A percentile compares a stretch with the other conserved stretches of the same genome.
phyloP scores from a whole-genome alignment of 306 rosid genomes.

The Cucurbita maxima region DNA sequence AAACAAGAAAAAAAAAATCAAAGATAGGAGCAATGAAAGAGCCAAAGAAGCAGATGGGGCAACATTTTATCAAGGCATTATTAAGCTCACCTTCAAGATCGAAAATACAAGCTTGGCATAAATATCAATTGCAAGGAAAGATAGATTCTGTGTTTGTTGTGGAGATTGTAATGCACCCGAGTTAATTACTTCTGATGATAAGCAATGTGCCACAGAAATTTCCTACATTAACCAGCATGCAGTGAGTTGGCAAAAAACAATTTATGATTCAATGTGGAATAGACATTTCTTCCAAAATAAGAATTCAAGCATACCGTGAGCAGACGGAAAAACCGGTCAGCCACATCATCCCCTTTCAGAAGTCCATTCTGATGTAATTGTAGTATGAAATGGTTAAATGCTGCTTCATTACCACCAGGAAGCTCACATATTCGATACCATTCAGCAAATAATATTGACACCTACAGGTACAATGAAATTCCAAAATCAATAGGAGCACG shows the following conservation, averaged over 20 bases:
- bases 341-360: constrained; percentile 79
- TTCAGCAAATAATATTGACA: constrained; percentile 52
- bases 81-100: constrained; percentile 53
- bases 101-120: constrained; percentile 73
- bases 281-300: not conserved
- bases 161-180: constrained; percentile 55
- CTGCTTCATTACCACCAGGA: constrained; percentile 60
- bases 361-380: constrained; percentile 73
- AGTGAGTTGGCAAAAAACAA: not conserved
- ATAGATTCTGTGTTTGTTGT: constrained; percentile 50
- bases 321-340: constrained; percentile 70
- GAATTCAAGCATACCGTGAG: constrained; percentile 38
- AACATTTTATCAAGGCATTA: not conserved
- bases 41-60: not conserved
- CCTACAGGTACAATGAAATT: constrained; percentile 29
- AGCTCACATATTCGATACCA: constrained; percentile 87
- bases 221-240: constrained; percentile 29
- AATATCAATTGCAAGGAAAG: constrained; percentile 76
- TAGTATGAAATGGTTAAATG: constrained; percentile 43
- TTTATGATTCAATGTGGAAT: not conserved
- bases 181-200: constrained; percentile 59
- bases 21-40: too few relatives aligned
- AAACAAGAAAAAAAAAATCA: too few relatives aligned
- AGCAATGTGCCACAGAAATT: constrained; percentile 60
- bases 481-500: not conserved